Evolutionary conservation across 2,329 filamentous ascomycete genomes (phyloP).

Genomic region (Tolypocladium ovalisporum): DNA sequence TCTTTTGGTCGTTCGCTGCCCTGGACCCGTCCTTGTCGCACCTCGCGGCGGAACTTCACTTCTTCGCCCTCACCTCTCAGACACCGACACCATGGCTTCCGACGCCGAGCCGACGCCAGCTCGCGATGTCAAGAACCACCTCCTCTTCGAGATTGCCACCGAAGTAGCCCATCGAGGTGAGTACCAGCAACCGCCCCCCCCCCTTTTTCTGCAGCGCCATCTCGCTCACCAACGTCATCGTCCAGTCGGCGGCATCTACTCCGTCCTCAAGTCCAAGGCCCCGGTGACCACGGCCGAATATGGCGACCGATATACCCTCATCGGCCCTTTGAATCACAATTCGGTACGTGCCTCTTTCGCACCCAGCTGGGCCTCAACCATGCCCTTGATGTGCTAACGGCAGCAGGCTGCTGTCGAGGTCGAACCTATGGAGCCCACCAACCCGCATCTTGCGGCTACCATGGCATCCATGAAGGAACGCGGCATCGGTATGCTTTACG

Average conservation of each 20-base stretch:
- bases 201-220: conserved; percentile 3
- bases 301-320: conserved; percentile 92
- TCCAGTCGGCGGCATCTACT: conserved; percentile 96
- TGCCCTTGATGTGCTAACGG: conserved; percentile 2
- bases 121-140: conserved; percentile 83
- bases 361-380: background rate
- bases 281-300: conserved; percentile 97
- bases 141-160: conserved; percentile 93
- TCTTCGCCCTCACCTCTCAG: background rate
- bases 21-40: background rate
- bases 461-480: conserved; percentile 90
- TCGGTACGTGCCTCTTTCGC: conserved; percentile 49
- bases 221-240: conserved; percentile 1
- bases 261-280: conserved; percentile 96
- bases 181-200: conserved; percentile 11
- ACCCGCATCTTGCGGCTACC: conserved; percentile 66
- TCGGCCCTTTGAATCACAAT: conserved; percentile 84
- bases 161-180: conserved; percentile 93
- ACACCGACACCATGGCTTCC: conserved; percentile 30
- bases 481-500: conserved; percentile 83
- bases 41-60: background rate
- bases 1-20: background rate
- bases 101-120: conserved; percentile 28
- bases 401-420: conserved; percentile 88
- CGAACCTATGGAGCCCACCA: conserved; percentile 78